These are phyloP conservation scores for Cutaneotrichosporon sp. DNA, from an alignment of 1,284 basidiomycete genomes.

Conservation along the genomic window DNA sequence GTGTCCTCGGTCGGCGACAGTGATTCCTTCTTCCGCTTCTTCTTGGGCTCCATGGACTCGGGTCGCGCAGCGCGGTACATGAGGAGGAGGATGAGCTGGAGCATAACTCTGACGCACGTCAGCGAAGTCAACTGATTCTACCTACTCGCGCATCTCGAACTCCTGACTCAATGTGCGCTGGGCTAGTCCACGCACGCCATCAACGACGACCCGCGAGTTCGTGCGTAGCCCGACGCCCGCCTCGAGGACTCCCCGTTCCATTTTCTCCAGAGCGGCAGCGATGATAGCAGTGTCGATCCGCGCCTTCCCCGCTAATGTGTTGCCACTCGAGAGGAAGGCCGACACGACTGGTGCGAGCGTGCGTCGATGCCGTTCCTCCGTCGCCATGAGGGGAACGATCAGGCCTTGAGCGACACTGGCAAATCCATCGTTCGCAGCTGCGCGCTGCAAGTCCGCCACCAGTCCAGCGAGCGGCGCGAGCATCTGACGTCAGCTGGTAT, in stretches of 20 bases:
- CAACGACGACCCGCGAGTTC: constrained; percentile 25
- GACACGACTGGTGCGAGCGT: constrained; percentile 25
- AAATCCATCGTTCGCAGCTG: constrained; percentile 3
- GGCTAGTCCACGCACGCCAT: constrained; percentile 27
- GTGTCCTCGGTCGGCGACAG: constrained; percentile 29
- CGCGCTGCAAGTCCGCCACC: constrained; percentile 30
- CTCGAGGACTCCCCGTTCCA: constrained; percentile 28
- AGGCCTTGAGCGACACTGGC: neutral
- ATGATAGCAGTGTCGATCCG: neutral
- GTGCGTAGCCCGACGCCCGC: constrained; percentile 30
- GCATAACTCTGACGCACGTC: constrained; percentile 31
- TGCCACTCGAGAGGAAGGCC: constrained; percentile 9
- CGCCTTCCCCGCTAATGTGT: neutral
- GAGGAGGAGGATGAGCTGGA: constrained; percentile 42
- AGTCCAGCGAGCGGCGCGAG: constrained; percentile 36
- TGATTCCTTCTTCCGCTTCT: constrained; percentile 14
- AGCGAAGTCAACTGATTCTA: neutral
- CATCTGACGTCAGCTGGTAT: constrained; percentile 19
- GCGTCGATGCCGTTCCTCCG: constrained; percentile 38
- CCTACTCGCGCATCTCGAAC: constrained; percentile 47
- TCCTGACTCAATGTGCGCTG: constrained; percentile 35
- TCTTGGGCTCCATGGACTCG: constrained; percentile 11
- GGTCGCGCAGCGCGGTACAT: constrained; percentile 21
- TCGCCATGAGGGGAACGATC: constrained; percentile 7
- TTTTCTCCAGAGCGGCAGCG: constrained; percentile 4